Conservation (phyloP, 1,284 basidiomycete genomes). For the Cutaneotrichosporon mucoides region DNA sequence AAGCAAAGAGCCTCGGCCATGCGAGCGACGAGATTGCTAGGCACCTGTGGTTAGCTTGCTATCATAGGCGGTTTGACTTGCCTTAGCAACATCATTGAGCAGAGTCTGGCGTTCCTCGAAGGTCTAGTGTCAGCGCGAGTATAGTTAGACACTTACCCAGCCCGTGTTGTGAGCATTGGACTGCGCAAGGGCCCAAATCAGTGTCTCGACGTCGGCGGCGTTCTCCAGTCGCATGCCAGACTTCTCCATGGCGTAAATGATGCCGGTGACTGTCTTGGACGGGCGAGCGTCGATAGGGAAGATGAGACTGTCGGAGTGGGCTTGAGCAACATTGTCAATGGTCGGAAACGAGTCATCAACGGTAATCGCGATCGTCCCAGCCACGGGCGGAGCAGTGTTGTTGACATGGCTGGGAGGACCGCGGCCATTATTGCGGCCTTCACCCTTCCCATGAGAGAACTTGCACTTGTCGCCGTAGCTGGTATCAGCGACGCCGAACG, state of each 20-base stretch:
- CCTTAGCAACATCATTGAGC: constrained; percentile 5
- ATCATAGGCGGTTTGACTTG: too few relatives aligned
- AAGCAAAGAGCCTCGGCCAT: constrained; percentile 57
- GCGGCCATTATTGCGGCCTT: neutral
- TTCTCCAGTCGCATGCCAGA: neutral
- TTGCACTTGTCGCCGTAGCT: too few relatives aligned
- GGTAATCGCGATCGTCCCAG: neutral
- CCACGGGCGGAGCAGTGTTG: neutral
- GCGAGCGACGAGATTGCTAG: constrained; percentile 55
- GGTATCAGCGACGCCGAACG: too few relatives aligned
- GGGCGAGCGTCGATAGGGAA: constrained; percentile 1
- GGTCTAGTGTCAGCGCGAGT: constrained; percentile 8
- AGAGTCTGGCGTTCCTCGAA: constrained; percentile 10
- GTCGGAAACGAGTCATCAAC: neutral
- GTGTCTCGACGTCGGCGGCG: constrained; percentile 1
- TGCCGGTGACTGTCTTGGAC: neutral
- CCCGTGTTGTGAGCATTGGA: constrained; percentile 9
- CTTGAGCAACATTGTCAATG: neutral
- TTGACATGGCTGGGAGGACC: neutral
- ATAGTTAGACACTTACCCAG: constrained; percentile 3
- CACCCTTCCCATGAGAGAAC: neutral
- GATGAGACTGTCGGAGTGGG: constrained; percentile 7
- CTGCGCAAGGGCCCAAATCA: constrained; percentile 1
- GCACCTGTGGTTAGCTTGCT: too few relatives aligned
- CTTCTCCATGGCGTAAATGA: neutral